Evolutionary conservation across 352 stramenopile genomes (phyloP).

Genomic region (Thalassiosira sp.): DNA sequence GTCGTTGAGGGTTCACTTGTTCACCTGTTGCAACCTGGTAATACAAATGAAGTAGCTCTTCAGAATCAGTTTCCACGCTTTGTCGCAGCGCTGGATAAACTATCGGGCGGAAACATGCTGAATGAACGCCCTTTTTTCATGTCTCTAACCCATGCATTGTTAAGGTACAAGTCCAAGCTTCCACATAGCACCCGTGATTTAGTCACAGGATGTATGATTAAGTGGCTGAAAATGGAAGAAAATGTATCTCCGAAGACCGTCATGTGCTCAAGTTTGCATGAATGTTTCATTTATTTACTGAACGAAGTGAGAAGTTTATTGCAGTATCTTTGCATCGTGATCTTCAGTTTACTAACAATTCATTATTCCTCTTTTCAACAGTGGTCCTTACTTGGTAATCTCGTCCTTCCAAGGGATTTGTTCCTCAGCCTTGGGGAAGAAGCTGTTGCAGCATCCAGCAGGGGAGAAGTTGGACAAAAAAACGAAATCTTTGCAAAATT

Average conservation of each 20-base stretch:
- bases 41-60: conserved; percentile 66
- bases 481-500: conserved; percentile 43
- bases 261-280: conserved; percentile 63
- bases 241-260: conserved; percentile 16
- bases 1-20: conserved; percentile 69
- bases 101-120: conserved; percentile 57
- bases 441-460: conserved; percentile 50
- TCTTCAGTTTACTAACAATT: background rate
- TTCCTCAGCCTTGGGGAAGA: conserved; percentile 58
- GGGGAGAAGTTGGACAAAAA: conserved; percentile 38
- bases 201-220: conserved; percentile 62
- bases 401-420: conserved; percentile 69
- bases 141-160: conserved; percentile 63
- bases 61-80: conserved; percentile 71
- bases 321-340: background rate
- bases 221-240: conserved; percentile 53
- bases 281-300: conserved; percentile 68
- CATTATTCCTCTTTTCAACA: conserved; percentile 14
- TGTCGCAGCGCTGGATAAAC: conserved; percentile 48
- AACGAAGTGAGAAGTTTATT: conserved; percentile 52
- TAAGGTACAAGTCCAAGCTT: conserved; percentile 73
- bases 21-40: conserved; percentile 70
- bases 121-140: conserved; percentile 70
- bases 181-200: conserved; percentile 63
- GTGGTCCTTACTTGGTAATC: conserved; percentile 73